Evolutionary conservation across 2,329 filamentous ascomycete genomes (phyloP).

Genomic region (Coniochaeta hoffmannii): DNA sequence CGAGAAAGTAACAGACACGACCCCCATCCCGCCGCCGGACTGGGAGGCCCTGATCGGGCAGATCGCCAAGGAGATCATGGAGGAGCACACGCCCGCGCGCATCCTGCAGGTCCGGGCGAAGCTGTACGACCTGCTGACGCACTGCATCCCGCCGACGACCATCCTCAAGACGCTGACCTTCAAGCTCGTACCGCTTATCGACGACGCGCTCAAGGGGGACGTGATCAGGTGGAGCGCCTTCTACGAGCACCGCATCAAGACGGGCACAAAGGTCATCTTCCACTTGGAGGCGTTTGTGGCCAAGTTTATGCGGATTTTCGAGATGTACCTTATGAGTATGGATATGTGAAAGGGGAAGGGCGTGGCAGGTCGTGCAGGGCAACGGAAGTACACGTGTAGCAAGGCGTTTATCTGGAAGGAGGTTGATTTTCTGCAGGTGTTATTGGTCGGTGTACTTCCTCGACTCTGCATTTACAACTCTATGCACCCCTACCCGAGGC

Average conservation of each 20-base stretch:
- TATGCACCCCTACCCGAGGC: not conserved
- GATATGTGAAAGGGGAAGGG: conserved; percentile 43
- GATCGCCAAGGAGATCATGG: conserved; percentile 88
- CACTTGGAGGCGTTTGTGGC: conserved; percentile 97
- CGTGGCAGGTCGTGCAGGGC: not conserved
- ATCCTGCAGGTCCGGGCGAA: conserved; percentile 86
- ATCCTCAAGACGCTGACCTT: conserved; percentile 94
- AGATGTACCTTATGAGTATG: conserved; percentile 88
- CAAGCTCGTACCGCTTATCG: conserved; percentile 79
- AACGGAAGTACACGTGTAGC: not conserved
- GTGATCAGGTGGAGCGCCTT: conserved; percentile 95
- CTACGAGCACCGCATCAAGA: conserved; percentile 90
- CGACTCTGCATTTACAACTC: not conserved
- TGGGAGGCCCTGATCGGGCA: conserved; percentile 90
- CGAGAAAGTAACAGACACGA: conserved; percentile 82
- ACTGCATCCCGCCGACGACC: conserved; percentile 92
- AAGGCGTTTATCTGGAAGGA: conserved; percentile 1
- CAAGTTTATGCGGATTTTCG: conserved; percentile 94
- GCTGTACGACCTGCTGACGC: conserved; percentile 93
- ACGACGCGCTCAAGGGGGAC: conserved; percentile 83
- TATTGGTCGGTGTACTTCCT: not conserved
- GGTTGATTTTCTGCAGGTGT: not conserved
- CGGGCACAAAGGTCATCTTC: conserved; percentile 93
- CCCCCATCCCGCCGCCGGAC: conserved; percentile 86
- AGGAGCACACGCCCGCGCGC: conserved; percentile 82